Evolutionary conservation across 2,329 filamentous ascomycete genomes (phyloP), one percentile per base, ranked within the genome.

Genomic region (Phoma herbarum): DNA sequence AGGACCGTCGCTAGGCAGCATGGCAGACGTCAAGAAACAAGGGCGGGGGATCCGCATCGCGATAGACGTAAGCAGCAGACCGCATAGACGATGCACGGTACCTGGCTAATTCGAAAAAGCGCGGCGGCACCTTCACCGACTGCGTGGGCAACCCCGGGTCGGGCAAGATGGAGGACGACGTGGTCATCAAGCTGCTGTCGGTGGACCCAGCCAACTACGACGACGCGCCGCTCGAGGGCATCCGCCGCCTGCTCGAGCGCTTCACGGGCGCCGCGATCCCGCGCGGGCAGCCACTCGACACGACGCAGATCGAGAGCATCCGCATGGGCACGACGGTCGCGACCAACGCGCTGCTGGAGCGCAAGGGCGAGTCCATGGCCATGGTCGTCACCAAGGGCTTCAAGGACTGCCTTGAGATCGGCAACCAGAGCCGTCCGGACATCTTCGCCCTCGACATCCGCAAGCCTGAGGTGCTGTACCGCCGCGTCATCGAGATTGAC

Each of bases 251-350:
- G 56, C 87, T 97, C 78, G 89, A 89, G 65, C 88, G 87, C 67
- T 96, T 96, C 76, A 86, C 88, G 2, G 84, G 85, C 52, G 84
- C 85, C 57, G 88, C 94, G 4, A 93, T 96, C 43, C 91, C 91
- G 3, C 88, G 93, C 46, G 92, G 92, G 25, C 83, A 93, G 73
- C 82, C 90, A 1, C 81, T 97, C 9, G 92, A 97, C 75, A 97
- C 93, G 1, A 86, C 88, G 18, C 80, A 88, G 71, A 96, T 97
- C 67, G 91, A 95, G 67, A 93, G 90, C 54, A 97, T 97, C 74
- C 89, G 93, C 46, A 97, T 97, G 93, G 93, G 93, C 43, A 97
- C 93, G 1, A 97, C 93, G 0, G 93, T 97, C 12, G 93, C 93
- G 10, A 97, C 93, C 0, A 97, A 97, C 76, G 93, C 93, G 0